Conservation (phyloP, 495 filamentous ascomycete genomes). For the Saxophila tyrrhenica region DNA sequence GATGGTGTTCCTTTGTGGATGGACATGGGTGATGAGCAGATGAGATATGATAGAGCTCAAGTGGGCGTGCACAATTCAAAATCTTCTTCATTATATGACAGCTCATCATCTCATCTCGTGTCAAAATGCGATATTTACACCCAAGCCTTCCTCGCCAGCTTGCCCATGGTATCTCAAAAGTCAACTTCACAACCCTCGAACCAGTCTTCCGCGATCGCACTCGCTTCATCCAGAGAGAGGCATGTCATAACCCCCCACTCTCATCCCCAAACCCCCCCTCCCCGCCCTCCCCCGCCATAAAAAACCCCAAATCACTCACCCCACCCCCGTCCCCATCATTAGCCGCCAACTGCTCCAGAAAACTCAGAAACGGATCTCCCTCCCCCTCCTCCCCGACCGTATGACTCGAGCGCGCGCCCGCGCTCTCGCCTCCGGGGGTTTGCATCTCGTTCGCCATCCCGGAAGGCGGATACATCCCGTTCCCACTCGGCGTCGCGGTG, state of each 20-base stretch:
- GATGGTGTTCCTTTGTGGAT: background rate
- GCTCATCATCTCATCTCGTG: background rate
- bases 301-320: conserved; percentile 8
- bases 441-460: conserved; percentile 28
- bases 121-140: background rate
- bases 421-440: conserved; percentile 28
- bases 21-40: background rate
- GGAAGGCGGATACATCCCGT: conserved; percentile 48
- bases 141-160: too few relatives aligned
- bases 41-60: background rate
- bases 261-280: too few relatives aligned
- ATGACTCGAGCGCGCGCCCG: conserved; percentile 17
- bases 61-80: background rate
- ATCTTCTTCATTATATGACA: background rate
- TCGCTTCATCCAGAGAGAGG: too few relatives aligned
- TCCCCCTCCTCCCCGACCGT: conserved; percentile 33
- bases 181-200: too few relatives aligned
- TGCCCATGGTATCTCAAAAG: too few relatives aligned
- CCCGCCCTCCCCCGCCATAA: conserved; percentile 8
- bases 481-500: conserved; percentile 3
- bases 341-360: conserved; percentile 70
- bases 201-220: too few relatives aligned
- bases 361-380: conserved; percentile 67
- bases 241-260: too few relatives aligned
- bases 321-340: conserved; percentile 39